Base-by-base conservation (phyloP, 2,329 filamentous ascomycete genomes). In the Trichoderma sp. region DNA sequence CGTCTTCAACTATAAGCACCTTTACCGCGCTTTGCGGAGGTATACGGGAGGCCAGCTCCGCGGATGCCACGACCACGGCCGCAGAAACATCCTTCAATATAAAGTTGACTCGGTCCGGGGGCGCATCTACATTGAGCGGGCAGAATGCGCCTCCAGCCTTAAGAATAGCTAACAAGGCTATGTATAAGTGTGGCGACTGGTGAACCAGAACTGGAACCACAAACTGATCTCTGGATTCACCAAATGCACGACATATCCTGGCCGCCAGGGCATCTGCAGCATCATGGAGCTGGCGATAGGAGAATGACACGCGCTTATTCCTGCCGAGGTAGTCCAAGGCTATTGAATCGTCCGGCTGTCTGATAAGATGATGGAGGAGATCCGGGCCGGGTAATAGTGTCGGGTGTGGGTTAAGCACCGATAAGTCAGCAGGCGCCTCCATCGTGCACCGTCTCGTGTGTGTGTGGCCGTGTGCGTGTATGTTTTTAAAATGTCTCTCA, bases 111-210 rank as follows among this genome's bases (percentile, higher is more conserved):
- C 95, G 89, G 71, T 97, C 94, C 4, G 87, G 83, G 0, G 95
- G 95, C 0, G 92, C 90, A 83, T 97, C 95, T 66, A 94, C 87
- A 76, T 93, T 93, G 74, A 98, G 85, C 0, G 95, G 95, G 78
- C 95, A 98, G 80, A 98, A 98, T 0, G 94, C 94, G 45, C 90
- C 94, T 7, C 95, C 95, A 14, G 92, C 91, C 82, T 95, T 95
- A 64, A 98, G 86, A 71, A 96, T 90, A 4, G 93, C 95, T 62
- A 98, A 83, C 77, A 94, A 89, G 1, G 94, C 88, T 75, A 97
- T 88, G 83, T 98, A 98, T 29, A 98, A 87, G 64, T 92, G 88
- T 11, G 92, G 91, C 16, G 90, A 93, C 84, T 98, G 95, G 2
- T 93, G 92, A 18, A 97, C 84, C 24, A 97, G 88, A 3, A 98